Base-by-base conservation (phyloP, 352 stramenopile species). In the Phytopythium helicoides region DNA sequence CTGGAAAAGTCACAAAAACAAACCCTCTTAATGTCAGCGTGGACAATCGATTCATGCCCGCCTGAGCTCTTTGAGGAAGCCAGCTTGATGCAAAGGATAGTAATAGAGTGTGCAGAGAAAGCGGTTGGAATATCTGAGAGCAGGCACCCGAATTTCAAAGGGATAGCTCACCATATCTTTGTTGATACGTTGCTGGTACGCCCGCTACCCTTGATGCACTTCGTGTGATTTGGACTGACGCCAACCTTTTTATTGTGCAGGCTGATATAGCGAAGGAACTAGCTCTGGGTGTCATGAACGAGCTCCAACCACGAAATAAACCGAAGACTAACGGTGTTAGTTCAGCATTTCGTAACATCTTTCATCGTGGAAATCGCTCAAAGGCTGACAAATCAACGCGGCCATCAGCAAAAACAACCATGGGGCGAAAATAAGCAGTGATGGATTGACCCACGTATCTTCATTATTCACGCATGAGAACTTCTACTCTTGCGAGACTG, bases 31-130 rank as follows among this genome's bases (percentile, higher is more conserved):
- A n/a, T 49, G 26, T 16, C 3, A 3, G 25, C 25, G 34, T 21
- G 33, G 80, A 85, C 56, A 51, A 72, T 52, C 66, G 68, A 83
- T 31, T 68, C 68, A n/a, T 87, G 82, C 36, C 47, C 57, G 10
- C 54, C 58, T 1, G 41, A 47, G 3, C 68, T 80, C 55, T 68
- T 57, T 25, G 52, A 47, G 6, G 25, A 55, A 10, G 64, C 79
- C 25, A 80, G 76, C 28, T 82, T 66, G 11, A n/a, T 80, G 0
- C 71, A 69, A 11, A 45, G 49, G 5, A 42, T 87, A 10, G 51
- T 87, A 9, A 78, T 85, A 35, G 48, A 46, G 0, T 85, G 72
- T 58, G 56, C 73, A 38, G 68, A 76, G 39, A 52, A 31, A 63
- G 26, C 23, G 73, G 21, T 58, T 81, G 6, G 50, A 70, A 46